Base-by-base conservation (phyloP, 805 yeast species). In the Candida corydali region DNA sequence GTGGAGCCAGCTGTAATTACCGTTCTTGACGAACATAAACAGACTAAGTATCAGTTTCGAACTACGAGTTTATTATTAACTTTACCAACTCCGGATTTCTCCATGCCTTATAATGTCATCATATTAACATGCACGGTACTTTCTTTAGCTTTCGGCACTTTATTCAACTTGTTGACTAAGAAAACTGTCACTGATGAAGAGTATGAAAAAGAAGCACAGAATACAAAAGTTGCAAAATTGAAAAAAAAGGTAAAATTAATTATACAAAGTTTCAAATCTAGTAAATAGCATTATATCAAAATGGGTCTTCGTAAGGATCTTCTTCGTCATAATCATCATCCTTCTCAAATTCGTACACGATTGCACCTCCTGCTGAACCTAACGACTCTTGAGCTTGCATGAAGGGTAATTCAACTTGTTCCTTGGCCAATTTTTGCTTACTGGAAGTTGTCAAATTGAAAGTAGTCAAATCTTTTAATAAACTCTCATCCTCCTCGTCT, bases 321-420 rank as follows among this genome's bases (percentile, higher is more conserved):
- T 93, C 98, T 57, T 91, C 98, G 53, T 91, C 98, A 54, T 89
- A 91, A 58, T 91, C 98, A 56, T 91, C 98, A 57, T 91, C 98
- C 54, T 89, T 86, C 51, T 93, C 98, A 55, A 80, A 93, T 54
- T 93, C 93, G 54, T 91, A 91, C 3, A 91, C 95, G 47, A 93
- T 89, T 1, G 98, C 97, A 14, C 98, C 96, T 37, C 95, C 96
- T 14, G 54, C 47, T 2, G 66, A 53, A 0, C 74, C 74, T 34
- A 76, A 64, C 23, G 78, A 75, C 39, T 75, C 69, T 52, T 91
- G 98, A 0, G 98, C 98, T 45, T 83, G 85, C 66, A 91, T 64
- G 57, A 70, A 91, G n/a, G 98, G 98, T 41, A 91, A 66, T 32
- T 84, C 94, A 3, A 93, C 96, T 43, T 83, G 80, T 17, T 86